Evolutionary conservation across 2,329 filamentous ascomycete genomes (phyloP), one percentile per base, ranked within the genome.

Genomic region (Alternaria conjuncta): DNA sequence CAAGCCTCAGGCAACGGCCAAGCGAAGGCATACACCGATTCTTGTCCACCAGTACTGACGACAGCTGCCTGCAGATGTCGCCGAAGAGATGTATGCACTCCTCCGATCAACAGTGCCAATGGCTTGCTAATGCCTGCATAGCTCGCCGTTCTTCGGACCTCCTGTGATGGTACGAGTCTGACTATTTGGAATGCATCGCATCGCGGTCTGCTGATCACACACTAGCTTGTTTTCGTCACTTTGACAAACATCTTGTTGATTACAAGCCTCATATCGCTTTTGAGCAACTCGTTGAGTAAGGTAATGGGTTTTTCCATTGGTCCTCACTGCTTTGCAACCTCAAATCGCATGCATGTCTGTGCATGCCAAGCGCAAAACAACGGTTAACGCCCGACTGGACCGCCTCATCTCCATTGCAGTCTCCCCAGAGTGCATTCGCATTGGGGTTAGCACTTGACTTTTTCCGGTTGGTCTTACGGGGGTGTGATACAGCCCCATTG

Each of bases 201-300:
- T 30, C 54, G 36, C 62, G 28, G 55, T 71, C 63, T 71, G 69
- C 78, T 80, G 70, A 80, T 65, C 13, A 44, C 18, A 45, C 43
- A 23, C 21, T 47, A 83, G 86, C 84, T 93, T 66, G 84, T 93
- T 53, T 95, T 95, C 79, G 87, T 95, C 66, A 91, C 87, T 23
- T 83, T 95, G 73, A 93, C 91, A 46, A 92, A 92, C 61, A 92
- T 95, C 71, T 84, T 96, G 8, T 85, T 96, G 30, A 91, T 93
- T 80, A 92, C 92, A 54, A 92, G 90, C 20, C 82, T 94, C 67
- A 94, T 92, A 41, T 90, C 90, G 84, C 89, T 94, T 82, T 84
- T 94, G 61, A 92, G 89, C 73, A 93, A 93, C 82, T 92, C 88
- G 75, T 90, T 94, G 60, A 84, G 82, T 71, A 87, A 85, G 82